These are phyloP conservation scores for Kuraishia hungarica DNA, from an alignment of 805 yeast species.

Conservation along the genomic window DNA sequence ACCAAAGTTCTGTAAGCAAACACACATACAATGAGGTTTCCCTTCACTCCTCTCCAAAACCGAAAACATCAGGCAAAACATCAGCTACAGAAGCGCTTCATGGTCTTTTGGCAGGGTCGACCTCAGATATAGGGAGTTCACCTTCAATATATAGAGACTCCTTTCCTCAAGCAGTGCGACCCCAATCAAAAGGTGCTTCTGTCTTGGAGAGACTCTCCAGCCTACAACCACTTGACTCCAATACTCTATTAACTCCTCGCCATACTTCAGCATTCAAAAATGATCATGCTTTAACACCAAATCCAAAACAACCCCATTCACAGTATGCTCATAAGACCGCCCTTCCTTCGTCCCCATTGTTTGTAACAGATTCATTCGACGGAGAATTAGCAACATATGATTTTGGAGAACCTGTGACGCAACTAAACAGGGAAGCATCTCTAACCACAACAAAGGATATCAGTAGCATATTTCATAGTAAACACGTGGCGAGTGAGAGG, in stretches of 20 bases:
- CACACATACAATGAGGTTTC: too few species aligned
- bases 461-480: not conserved
- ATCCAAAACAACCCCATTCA: not conserved
- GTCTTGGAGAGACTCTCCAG: not conserved
- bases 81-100: not conserved
- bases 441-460: not conserved
- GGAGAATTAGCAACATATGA: not conserved
- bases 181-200: not conserved
- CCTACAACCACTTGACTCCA: not conserved
- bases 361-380: not conserved
- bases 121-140: not conserved
- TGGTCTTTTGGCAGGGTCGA: not conserved
- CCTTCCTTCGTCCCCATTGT: not conserved
- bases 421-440: not conserved
- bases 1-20: too few species aligned
- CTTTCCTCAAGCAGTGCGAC: not conserved
- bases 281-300: not conserved
- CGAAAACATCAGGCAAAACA: not conserved
- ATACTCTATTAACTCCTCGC: not conserved
- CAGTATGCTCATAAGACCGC: not conserved
- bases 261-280: not conserved
- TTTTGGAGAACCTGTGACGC: not conserved
- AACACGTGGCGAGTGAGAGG: not conserved
- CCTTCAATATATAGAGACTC: not conserved
- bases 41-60: not conserved